phyloP scores from a whole-genome alignment of 257 asterid genomes.

The Cinchona pubescens region DNA sequence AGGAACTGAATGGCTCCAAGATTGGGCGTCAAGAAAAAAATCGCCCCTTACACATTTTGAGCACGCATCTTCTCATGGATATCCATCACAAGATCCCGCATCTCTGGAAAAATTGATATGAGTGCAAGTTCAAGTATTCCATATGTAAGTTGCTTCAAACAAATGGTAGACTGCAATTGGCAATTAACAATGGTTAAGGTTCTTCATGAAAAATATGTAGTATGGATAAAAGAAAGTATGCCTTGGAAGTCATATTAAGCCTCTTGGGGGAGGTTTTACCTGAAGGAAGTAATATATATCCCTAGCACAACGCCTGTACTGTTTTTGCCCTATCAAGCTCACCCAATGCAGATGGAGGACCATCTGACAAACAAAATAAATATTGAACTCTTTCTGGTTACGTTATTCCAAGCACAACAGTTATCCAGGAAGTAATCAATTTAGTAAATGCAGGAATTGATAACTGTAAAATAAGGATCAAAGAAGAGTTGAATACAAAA shows the following conservation, averaged over 20 bases:
- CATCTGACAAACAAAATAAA: conserved; percentile 50
- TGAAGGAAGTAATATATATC: conserved; percentile 90
- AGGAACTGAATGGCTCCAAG: conserved; percentile 14
- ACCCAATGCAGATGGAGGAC: conserved; percentile 95
- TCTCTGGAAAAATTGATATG: conserved; percentile 73
- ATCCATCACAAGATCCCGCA: conserved; percentile 66
- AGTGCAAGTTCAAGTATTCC: conserved; percentile 85
- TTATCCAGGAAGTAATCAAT: not conserved
- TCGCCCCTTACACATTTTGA: conserved; percentile 35
- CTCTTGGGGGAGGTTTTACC: conserved; percentile 40
- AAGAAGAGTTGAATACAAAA: no score
- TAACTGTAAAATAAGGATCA: not conserved
- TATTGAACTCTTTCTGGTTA: not conserved
- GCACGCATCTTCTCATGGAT: conserved; percentile 54
- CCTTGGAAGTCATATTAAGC: not conserved
- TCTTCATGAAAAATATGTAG: not conserved
- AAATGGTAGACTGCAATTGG: conserved; percentile 60
- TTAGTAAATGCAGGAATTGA: not conserved
- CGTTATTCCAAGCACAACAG: not conserved
- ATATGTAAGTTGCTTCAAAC: conserved; percentile 94
- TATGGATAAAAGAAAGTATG: not conserved
- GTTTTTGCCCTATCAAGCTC: conserved; percentile 92
- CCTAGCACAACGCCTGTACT: conserved; percentile 80
- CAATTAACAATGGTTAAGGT: not conserved
- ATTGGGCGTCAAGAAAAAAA: conserved; percentile 14